phyloP scores from a whole-genome alignment of 73 alveolate genomes.

The Paramecium primaurelia region DNA sequence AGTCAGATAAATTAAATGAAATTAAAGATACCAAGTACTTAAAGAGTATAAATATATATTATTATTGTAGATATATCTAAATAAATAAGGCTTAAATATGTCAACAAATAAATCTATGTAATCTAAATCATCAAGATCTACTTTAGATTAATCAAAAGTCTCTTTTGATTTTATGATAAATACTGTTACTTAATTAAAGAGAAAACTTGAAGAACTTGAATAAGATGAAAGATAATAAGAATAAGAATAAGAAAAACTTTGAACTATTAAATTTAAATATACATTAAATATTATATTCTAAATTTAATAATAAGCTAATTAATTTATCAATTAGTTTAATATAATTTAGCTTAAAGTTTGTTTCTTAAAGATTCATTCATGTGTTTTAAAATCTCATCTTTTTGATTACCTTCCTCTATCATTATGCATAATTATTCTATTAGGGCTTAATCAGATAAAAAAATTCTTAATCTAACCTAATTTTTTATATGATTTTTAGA shows the following conservation, averaged over 20 bases:
- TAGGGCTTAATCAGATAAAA: not conserved
- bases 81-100: not conserved
- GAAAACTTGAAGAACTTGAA: not conserved
- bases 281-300: not conserved
- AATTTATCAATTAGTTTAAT: no score
- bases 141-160: not conserved
- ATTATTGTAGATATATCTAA: not conserved
- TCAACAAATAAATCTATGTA: not conserved
- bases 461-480: not conserved
- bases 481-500: not conserved
- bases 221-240: not conserved
- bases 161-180: not conserved
- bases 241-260: not conserved
- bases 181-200: not conserved
- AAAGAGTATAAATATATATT: not conserved
- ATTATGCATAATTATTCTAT: not conserved
- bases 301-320: no score
- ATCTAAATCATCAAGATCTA: constrained; percentile 24
- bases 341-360: not conserved
- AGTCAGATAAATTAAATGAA: not conserved
- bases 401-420: not conserved
- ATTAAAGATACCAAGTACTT: not conserved
- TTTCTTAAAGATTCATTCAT: not conserved
- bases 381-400: not conserved
- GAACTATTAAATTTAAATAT: not conserved